Base-by-base conservation (phyloP, 305 asterid genomes). In the Galium porrigens region DNA sequence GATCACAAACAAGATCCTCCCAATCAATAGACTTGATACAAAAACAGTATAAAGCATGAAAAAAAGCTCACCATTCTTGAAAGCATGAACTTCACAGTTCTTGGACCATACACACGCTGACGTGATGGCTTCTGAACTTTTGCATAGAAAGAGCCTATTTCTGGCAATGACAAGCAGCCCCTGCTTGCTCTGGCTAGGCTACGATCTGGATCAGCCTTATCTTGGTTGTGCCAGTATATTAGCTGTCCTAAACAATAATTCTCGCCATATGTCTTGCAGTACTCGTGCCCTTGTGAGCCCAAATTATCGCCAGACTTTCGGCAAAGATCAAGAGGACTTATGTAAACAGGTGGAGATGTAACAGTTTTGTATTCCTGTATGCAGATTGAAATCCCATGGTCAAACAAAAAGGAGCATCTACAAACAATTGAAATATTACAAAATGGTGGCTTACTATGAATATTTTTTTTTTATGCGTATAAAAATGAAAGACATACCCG, bases 111-210 rank as follows among this genome's bases (percentile, higher is more conserved):
- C 54, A 94, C 95, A 57, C 88, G 96, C 60, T 88, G 97, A 15
- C 87, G 96, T 69, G 96, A 86, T 33, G 95, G 99, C 77, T 82
- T 86, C 79, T 86, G 95, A 78, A 80, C 80, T 85, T 85, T 87
- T 3, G 97, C 92, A 52, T 94, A 94, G 76, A 94, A 94, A 68
- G 99, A 94, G 61, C 90, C 96, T 54, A 84, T 79, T 12, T 90
- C 96, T 4, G 99, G 99, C 72, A 94, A 79, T 70, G 95, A 82
- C 79, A 94, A 78, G 80, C 97, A 94, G 71, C 97, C 99, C 84
- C 91, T 78, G 75, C 99, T 83, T 51, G 91, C 92, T 74, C 79
- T 86, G 66, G 77, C 85, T 61, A 90, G 83, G 72, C 67, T 75
- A 58, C 81, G 75, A 74, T 85, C 99, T 0, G 99, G 99, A 48